Evolutionary conservation across 306 rosid species (phyloP).

Genomic region (Sesbania bispinosa): DNA sequence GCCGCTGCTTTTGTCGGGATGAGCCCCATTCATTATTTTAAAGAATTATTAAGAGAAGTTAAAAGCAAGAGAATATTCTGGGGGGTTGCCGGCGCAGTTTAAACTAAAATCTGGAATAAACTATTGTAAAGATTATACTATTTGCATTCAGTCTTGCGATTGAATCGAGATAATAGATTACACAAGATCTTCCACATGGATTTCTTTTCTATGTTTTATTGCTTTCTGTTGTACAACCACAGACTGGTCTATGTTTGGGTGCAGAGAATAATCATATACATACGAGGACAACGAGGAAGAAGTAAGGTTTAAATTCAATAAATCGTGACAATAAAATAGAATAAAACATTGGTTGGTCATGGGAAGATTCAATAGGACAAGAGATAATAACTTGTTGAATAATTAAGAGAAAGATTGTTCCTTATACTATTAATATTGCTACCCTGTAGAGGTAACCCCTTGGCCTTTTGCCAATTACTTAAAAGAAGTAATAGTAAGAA

Average conservation of each 20-base stretch:
- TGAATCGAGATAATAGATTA: constrained; percentile 46
- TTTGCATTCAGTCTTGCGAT: constrained; percentile 40
- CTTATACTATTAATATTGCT: not conserved
- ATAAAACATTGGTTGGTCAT: not conserved
- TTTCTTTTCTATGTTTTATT: constrained; percentile 43
- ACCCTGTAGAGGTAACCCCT: not conserved
- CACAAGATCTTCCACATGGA: constrained; percentile 65
- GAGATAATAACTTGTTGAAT: not conserved
- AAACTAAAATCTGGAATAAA: constrained; percentile 29
- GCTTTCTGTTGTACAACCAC: constrained; percentile 12
- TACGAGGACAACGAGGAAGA: not conserved
- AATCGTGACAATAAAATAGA: not conserved
- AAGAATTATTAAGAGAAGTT: not conserved
- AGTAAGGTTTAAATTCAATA: not conserved
- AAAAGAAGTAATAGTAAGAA: not conserved
- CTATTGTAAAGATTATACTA: constrained; percentile 22
- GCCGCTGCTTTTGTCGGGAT: constrained; percentile 21
- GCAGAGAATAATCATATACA: constrained; percentile 21
- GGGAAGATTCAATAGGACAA: not conserved
- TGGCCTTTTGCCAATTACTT: not conserved
- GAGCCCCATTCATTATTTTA: not conserved
- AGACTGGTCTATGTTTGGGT: not conserved
- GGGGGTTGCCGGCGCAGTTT: constrained; percentile 45
- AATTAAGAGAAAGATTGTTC: not conserved
- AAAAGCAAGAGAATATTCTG: constrained; percentile 46